Evolutionary conservation across 208 protist species (phyloP).

Genomic region (Acanthamoeba culbertsoni): DNA sequence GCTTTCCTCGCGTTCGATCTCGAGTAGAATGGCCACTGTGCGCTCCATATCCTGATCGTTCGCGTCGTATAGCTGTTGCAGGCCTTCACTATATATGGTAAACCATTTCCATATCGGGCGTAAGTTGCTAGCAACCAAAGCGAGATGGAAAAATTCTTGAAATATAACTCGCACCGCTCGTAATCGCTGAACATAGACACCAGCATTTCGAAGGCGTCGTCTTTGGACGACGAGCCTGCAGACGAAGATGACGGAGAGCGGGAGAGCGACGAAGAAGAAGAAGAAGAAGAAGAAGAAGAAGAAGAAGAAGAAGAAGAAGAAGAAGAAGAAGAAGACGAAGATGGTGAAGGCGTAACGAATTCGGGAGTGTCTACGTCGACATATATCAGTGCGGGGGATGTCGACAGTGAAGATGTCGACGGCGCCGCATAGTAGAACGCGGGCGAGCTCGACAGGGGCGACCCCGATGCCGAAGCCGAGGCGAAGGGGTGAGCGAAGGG

Average conservation of each 20-base stretch:
- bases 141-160: not conserved
- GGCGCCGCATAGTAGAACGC: not conserved
- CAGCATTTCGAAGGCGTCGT: conserved; percentile 37
- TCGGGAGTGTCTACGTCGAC: not conserved
- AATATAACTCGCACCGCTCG: not conserved
- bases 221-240: not conserved
- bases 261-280: not conserved
- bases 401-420: not conserved
- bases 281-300: not conserved
- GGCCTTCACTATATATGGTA: not conserved
- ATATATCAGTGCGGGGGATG: not conserved
- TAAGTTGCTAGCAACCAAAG: too few relatives aligned
- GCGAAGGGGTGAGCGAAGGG: not conserved
- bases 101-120: not conserved
- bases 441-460: not conserved
- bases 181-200: conserved; percentile 51
- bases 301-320: not conserved
- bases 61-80: not conserved
- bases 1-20: not conserved
- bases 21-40: conserved; percentile 28
- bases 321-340: not conserved
- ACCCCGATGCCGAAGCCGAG: not conserved
- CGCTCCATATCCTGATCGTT: conserved; percentile 33
- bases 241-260: too few relatives aligned
- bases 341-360: not conserved